Conservation (phyloP, 2,329 filamentous ascomycete genomes). For the Gnomoniopsis smithogilvyi region DNA sequence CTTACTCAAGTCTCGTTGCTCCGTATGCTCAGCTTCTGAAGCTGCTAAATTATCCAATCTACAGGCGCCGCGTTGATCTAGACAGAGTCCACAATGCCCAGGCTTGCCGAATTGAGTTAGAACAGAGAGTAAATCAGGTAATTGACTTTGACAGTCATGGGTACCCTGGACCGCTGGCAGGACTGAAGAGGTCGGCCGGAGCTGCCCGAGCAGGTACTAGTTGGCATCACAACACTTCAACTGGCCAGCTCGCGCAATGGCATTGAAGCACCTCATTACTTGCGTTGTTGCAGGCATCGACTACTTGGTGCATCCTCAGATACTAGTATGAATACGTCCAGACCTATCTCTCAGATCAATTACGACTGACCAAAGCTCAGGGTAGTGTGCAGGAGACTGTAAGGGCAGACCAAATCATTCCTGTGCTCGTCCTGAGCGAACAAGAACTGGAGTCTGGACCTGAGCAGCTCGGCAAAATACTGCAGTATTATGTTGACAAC, state of each 20-base stretch:
- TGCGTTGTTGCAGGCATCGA: constrained; percentile 34
- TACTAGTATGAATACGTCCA: constrained; percentile 27
- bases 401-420: constrained; percentile 37
- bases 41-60: neutral
- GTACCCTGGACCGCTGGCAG: neutral
- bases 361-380: constrained; percentile 21
- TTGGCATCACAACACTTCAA: neutral
- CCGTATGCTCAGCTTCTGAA: neutral
- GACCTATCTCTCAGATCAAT: neutral
- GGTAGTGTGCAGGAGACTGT: constrained; percentile 40
- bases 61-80: neutral
- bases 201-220: neutral
- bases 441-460: constrained; percentile 31
- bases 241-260: constrained; percentile 8
- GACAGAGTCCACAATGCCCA: neutral
- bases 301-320: constrained; percentile 37
- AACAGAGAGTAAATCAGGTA: neutral
- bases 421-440: constrained; percentile 36
- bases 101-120: neutral
- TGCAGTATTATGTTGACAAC: constrained; percentile 29
- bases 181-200: neutral
- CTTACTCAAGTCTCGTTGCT: too few relatives aligned
- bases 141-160: neutral
- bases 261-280: constrained; percentile 20
- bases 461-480: constrained; percentile 30